Percentiles rank a stretch among this genome's conserved stretches.
Conservation (phyloP, 139 green algal genomes). For the Coccomyxa sp. region DNA sequence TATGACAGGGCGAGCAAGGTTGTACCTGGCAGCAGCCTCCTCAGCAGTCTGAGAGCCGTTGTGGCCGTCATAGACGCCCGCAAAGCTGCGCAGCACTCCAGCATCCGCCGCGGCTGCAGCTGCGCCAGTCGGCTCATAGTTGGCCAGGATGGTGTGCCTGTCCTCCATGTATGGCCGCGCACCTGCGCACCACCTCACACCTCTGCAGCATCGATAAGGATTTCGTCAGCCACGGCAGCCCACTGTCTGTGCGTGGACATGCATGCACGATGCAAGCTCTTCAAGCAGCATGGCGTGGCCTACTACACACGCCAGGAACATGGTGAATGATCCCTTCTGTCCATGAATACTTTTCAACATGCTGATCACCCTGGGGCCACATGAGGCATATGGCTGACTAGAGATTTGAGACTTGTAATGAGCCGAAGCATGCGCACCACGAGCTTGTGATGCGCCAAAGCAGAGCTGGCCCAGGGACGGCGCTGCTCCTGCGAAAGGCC, state of each 20-base stretch:
- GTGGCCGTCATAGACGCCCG: slow-evolving; percentile 67
- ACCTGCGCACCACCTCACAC: slow-evolving; percentile 5
- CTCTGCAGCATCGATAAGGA: not conserved
- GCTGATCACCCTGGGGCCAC: too few relatives aligned
- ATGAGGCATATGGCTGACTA: too few relatives aligned
- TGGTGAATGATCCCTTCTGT: too few relatives aligned
- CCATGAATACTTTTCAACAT: too few relatives aligned
- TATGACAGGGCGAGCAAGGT: too few relatives aligned
- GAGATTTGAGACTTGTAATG: too few relatives aligned
- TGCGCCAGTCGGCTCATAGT: slow-evolving; percentile 21
- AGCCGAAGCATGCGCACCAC: not conserved
- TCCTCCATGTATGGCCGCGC: slow-evolving; percentile 69
- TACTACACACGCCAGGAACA: too few relatives aligned
- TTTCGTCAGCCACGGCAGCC: too few relatives aligned
- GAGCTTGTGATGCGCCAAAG: not conserved
- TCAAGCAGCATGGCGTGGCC: too few relatives aligned
- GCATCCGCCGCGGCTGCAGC: slow-evolving; percentile 22
- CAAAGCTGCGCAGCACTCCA: slow-evolving; percentile 50
- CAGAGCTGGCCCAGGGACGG: not conserved
- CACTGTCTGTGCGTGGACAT: too few relatives aligned
- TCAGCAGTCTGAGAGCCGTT: slow-evolving; percentile 64
- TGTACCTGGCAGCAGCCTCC: slow-evolving; percentile 24
- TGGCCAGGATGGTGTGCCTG: slow-evolving; percentile 40
- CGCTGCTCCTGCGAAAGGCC: not conserved
- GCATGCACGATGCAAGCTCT: too few relatives aligned